Evolutionary conservation across 148 eudicot species (phyloP), one percentile per base, ranked within the genome.

Genomic region (Fallopia convolvulus): DNA sequence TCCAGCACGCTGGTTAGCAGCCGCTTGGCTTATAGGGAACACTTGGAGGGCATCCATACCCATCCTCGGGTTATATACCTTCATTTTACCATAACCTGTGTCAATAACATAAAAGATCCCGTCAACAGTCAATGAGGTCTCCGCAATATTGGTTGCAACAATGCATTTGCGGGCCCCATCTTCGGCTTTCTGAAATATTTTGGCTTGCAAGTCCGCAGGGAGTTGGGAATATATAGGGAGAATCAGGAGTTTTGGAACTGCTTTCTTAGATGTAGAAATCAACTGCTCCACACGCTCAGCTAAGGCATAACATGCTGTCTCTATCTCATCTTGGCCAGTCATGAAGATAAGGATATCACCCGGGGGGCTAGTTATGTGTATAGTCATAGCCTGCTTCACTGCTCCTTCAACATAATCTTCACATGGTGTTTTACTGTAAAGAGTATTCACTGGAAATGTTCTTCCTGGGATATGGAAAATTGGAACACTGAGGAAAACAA

Each of bases 41-140:
- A 95, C 97, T 85, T 95, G 99, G 48, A 95, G 91, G 33, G 99
- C 97, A 81, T 95, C 99, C 99, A 95, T 95, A 78, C 99, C 97
- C 97, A 95, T 95, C 73, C 94, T 85, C 2, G 99, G 97, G 77
- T 95, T 95, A 81, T 95, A 95, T 18, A 95, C 99, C 84, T 95
- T 95, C 91, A 95, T 91, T 80, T 95, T 95, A 41, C 97, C 89
- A 74, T 95, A 95, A 14, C 99, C 99, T 0, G 99, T 92, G 85
- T 95, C 99, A 61, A 95, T 95, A 50, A 95, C 97, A 66, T 95
- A 92, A 70, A 79, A 91, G 72, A 95, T 95, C 20, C 99, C 97
- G 76, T 95, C 97, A 0, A 95, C 97, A 0, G 99, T 95, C 68
- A 95, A 78, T 60, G 99, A 95, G 26, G 99, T 95, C 85, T 95